phyloP scores from a whole-genome alignment of 768 basidiomycete species.

The Suillus lakei region DNA sequence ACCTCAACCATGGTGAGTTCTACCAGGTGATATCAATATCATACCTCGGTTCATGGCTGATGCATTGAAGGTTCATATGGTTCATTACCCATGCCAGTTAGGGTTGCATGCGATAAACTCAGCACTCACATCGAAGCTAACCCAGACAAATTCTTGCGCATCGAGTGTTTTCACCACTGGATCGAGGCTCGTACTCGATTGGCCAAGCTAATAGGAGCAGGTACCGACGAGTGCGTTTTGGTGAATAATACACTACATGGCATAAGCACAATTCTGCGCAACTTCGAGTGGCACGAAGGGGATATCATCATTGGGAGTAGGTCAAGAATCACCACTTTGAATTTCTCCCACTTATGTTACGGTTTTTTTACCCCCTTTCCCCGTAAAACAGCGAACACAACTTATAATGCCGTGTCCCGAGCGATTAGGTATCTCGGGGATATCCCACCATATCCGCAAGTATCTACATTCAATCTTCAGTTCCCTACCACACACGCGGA shows the following conservation, averaged over 20 bases:
- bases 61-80: constrained; percentile 59
- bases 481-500: constrained; percentile 62
- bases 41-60: neutral
- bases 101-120: constrained; percentile 46
- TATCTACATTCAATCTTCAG: constrained; percentile 52
- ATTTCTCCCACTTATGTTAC: neutral
- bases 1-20: constrained; percentile 65
- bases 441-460: constrained; percentile 52
- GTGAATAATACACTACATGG: constrained; percentile 36
- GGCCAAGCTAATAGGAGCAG: constrained; percentile 54
- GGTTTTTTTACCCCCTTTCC: neutral
- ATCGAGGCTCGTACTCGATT: constrained; percentile 47
- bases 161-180: constrained; percentile 41
- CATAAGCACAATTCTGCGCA: constrained; percentile 67
- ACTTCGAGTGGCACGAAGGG: constrained; percentile 67
- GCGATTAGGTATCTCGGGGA: constrained; percentile 62
- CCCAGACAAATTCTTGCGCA: constrained; percentile 59
- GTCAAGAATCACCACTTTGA: constrained; percentile 24
- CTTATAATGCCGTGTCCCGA: constrained; percentile 59
- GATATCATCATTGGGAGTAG: constrained; percentile 70
- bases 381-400: constrained; percentile 50
- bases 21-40: neutral
- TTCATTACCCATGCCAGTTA: constrained; percentile 57
- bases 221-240: constrained; percentile 62
- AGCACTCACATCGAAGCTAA: constrained; percentile 51